Base-by-base conservation (phyloP, 2,329 filamentous ascomycete genomes). In the Chaetomium sp. region DNA sequence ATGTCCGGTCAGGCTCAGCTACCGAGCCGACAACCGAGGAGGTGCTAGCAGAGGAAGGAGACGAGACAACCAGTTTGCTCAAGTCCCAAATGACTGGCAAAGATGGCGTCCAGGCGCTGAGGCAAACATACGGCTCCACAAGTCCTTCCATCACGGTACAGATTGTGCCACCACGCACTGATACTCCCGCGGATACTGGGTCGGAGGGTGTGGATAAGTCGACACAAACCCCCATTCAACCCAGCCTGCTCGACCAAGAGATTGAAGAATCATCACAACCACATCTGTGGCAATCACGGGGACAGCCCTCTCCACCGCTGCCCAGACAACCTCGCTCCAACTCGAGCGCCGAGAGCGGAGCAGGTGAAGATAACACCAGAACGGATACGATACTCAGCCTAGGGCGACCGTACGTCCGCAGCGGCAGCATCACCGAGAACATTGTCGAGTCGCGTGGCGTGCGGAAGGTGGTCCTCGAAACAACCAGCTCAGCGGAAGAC, bases 361-460 rank as follows among this genome's bases (percentile, higher is more conserved):
- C 32, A 46, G 61, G 58, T 49, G 54, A 27, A 48, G 60, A 54
- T 43, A 34, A 7, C 36, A 14, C 45, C 2, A 58, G 51, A 9
- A 49, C 55, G 43, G 55, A 60, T 35, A 59, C 36, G 49, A 53
- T 49, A 4, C 52, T 60, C 6, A 41, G 46, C 6, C 56, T 62
- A 2, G 62, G 63, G 14, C 64, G 64, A 36, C 54, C 77, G 9
- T 74, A 77, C 4, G 84, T 85, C 5, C 78, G 87, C 55, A 89
- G 85, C 62, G 88, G 88, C 34, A 89, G 85, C 67, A 89, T 91
- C 63, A 90, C 87, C 0, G 87, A 91, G 70, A 88, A 87, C 58
- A 75, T 88, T n/a, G 74, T 91, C 54, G 86, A 91, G 65, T 76
- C 85, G 2, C 83, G 85, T 54, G 88, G 88, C 2, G 79, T 91